These are phyloP conservation scores for Zasmidium cellare DNA, from an alignment of 2,329 filamentous ascomycete species.

Conservation along the genomic window DNA sequence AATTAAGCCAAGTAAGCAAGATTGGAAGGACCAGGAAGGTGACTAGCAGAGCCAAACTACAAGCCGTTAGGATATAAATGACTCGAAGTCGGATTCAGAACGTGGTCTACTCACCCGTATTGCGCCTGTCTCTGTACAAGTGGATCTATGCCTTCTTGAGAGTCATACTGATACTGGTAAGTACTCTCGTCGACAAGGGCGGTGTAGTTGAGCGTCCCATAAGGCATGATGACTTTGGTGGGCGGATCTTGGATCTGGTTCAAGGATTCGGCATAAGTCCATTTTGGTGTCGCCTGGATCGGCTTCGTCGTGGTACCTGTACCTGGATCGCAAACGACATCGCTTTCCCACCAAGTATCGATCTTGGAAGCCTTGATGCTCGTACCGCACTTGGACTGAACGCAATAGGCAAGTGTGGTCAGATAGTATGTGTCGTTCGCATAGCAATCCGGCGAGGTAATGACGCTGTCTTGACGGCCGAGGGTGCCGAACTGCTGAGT, in stretches of 20 bases:
- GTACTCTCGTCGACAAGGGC: slow-evolving; percentile 31
- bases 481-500: too few relatives aligned
- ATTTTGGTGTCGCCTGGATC: slow-evolving; percentile 20
- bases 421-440: slow-evolving; percentile 30
- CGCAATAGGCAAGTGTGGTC: slow-evolving; percentile 33
- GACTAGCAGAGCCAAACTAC: too few relatives aligned
- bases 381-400: slow-evolving; percentile 25
- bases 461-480: too few relatives aligned
- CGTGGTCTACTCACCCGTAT: too few relatives aligned
- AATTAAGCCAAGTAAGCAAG: too few relatives aligned
- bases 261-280: slow-evolving; percentile 30
- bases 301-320: too few relatives aligned
- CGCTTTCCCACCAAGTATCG: slow-evolving; percentile 32
- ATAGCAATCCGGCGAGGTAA: slow-evolving; percentile 29
- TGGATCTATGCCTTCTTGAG: too few relatives aligned
- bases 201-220: slow-evolving; percentile 32
- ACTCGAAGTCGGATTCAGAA: too few relatives aligned
- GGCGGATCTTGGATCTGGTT: slow-evolving; percentile 21
- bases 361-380: slow-evolving; percentile 25
- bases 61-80: too few relatives aligned
- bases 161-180: slow-evolving; percentile 33
- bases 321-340: slow-evolving; percentile 21
- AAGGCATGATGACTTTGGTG: slow-evolving; percentile 9
- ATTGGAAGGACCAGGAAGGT: too few relatives aligned
- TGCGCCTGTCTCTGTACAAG: too few relatives aligned